phyloP scores from a whole-genome alignment of 495 filamentous ascomycete species.

The Trichoderma virens region DNA sequence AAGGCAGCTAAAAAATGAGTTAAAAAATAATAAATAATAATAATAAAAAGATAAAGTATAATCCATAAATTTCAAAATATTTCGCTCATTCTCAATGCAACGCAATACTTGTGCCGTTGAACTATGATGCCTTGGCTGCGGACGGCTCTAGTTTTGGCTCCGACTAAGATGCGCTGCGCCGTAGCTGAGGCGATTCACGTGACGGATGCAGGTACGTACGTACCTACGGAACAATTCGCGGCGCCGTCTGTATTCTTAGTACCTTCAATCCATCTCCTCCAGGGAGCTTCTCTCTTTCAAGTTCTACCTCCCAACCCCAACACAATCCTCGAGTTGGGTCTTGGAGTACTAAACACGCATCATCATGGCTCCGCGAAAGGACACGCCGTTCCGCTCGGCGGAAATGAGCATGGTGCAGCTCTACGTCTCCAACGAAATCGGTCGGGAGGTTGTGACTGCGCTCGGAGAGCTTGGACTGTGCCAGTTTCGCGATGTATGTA shows the following conservation, averaged over 20 bases:
- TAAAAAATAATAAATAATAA: no score
- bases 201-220: neutral
- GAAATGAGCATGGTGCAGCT: slow-evolving; percentile 99
- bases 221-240: neutral
- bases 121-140: neutral
- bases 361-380: slow-evolving; percentile 51
- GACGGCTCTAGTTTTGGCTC: slow-evolving; percentile 1
- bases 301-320: neutral
- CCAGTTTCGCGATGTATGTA: slow-evolving; percentile 89
- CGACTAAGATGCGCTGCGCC: no score
- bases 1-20: no score
- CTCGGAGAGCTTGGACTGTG: slow-evolving; percentile 91
- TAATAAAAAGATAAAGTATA: no score
- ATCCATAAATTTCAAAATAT: no score
- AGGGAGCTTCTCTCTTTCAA: neutral
- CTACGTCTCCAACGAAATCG: slow-evolving; percentile 97
- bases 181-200: neutral
- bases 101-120: neutral
- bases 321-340: slow-evolving; percentile 1
- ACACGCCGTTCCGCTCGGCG: slow-evolving; percentile 98
- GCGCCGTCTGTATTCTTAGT: neutral
- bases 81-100: neutral
- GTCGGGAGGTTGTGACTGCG: slow-evolving; percentile 93
- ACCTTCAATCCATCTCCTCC: neutral
- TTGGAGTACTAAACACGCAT: neutral